A percentile compares a stretch with the other conserved stretches of the same genome.
phyloP scores from a whole-genome alignment of 1,284 basidiomycete genomes.

The Waitea zeae region DNA sequence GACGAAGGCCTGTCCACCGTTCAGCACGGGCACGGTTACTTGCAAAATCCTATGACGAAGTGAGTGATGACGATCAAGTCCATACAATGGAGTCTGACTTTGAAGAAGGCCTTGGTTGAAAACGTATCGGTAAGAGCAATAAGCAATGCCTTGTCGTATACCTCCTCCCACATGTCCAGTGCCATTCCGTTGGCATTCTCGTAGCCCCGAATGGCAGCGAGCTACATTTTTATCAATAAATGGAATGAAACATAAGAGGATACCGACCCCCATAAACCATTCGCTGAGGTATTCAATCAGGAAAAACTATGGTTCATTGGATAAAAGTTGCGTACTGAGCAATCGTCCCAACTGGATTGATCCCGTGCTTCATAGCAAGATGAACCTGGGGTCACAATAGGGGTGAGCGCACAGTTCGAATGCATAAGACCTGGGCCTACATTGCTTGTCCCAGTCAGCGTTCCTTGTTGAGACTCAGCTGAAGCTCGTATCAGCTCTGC shows the following conservation, averaged over 20 bases:
- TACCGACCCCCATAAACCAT: constrained; percentile 84
- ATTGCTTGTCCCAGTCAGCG: constrained; percentile 77
- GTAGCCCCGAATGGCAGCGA: constrained; percentile 75
- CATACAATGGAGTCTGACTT: constrained; percentile 18
- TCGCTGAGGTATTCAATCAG: constrained; percentile 30
- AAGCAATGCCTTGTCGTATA: constrained; percentile 40
- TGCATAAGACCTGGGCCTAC: constrained; percentile 28
- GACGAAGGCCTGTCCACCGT: constrained; percentile 72
- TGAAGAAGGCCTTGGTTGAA: constrained; percentile 71
- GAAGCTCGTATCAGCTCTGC: constrained; percentile 49
- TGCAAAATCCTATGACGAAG: constrained; percentile 35
- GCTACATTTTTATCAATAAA: not conserved
- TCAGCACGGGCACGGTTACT: constrained; percentile 39
- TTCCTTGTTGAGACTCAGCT: constrained; percentile 36
- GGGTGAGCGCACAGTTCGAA: too few relatives aligned
- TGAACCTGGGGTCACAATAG: constrained; percentile 44
- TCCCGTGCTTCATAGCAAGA: constrained; percentile 57
- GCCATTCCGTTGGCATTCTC: constrained; percentile 56
- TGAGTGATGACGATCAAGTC: not conserved
- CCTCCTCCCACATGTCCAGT: constrained; percentile 71
- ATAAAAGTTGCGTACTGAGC: constrained; percentile 50
- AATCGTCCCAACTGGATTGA: constrained; percentile 69
- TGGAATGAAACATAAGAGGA: not conserved
- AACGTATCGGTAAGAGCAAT: constrained; percentile 90
- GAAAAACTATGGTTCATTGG: constrained; percentile 4